phyloP scores from a whole-genome alignment of 2,329 filamentous ascomycete genomes.

The Aschersonia sp. region DNA sequence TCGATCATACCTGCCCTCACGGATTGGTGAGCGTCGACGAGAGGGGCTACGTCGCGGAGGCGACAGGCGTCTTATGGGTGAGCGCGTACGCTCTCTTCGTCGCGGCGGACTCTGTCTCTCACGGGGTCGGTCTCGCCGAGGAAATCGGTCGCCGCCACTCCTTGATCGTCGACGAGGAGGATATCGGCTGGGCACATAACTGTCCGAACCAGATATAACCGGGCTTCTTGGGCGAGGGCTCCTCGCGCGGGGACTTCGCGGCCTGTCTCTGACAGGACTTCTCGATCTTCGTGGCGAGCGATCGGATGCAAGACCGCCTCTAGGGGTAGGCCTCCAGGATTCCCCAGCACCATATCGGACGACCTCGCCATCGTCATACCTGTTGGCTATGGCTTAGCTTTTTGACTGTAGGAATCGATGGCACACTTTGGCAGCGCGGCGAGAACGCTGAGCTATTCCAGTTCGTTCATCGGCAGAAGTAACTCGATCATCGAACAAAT shows the following conservation, averaged over 20 bases:
- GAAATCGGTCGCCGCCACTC: slow-evolving; percentile 25
- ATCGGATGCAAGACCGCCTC: slow-evolving; percentile 18
- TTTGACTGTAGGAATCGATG: slow-evolving; percentile 1
- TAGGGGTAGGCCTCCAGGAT: slow-evolving; percentile 44
- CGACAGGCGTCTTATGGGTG: slow-evolving; percentile 21
- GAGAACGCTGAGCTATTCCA: not conserved
- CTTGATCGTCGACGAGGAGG: slow-evolving; percentile 25
- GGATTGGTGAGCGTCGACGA: slow-evolving; percentile 18
- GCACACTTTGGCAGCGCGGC: slow-evolving; percentile 1
- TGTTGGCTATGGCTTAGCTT: slow-evolving; percentile 11
- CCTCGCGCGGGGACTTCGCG: slow-evolving; percentile 20
- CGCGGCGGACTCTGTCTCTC: slow-evolving; percentile 23
- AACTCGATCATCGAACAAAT: too few relatives aligned
- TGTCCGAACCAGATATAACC: slow-evolving; percentile 24
- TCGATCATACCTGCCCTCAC: slow-evolving; percentile 23
- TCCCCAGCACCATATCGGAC: slow-evolving; percentile 47
- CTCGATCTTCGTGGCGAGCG: slow-evolving; percentile 26
- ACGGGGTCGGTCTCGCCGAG: slow-evolving; percentile 24
- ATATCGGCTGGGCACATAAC: slow-evolving; percentile 30
- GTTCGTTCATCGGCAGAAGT: too few relatives aligned
- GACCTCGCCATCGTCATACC: slow-evolving; percentile 48
- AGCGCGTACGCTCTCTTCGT: slow-evolving; percentile 20
- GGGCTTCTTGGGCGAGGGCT: slow-evolving; percentile 24
- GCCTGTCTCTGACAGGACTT: slow-evolving; percentile 14
- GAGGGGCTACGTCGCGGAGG: slow-evolving; percentile 23